Evolutionary conservation across 306 rosid genomes (phyloP), one percentile per base, ranked within the genome.

Genomic region (Prunus armeniaca): DNA sequence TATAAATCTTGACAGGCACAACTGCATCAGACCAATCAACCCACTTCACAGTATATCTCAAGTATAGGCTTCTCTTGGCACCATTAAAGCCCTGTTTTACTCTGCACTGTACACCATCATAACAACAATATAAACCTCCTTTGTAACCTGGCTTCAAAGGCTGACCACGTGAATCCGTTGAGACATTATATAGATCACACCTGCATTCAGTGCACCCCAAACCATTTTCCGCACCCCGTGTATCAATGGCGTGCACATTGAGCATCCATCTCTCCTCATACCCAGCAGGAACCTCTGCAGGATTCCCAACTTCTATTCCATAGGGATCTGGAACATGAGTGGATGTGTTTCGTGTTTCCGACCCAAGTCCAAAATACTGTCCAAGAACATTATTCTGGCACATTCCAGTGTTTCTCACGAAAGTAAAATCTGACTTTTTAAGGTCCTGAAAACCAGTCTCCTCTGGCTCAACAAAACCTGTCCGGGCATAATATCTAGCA

Each of bases 191-290:
- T 63, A 91, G 87, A 82, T 87, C 78, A 74, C 98, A 89, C 49
- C 62, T 58, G 64, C 97, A 93, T 70, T 93, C 97, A 14, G 79
- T 83, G 68, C 97, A 93, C 27, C 96, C 93, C 70, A 82, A 2
- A 50, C 50, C 80, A 51, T 91, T 90, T 71, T 45, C 92, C 0
- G 73, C 88, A 0, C 91, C 97, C 0, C 97, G 68, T 0, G 97
- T 91, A 81, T 93, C 98, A 19, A 91, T 91, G 1, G 91, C 98
- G 46, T 93, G 98, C 12, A 93, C 78, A 43, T 89, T 91, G 22
- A 93, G 61, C 55, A 88, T 0, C 98, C 97, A 93, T 51, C 79
- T 77, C 87, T 93, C 96, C 77, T 93, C 93, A 71, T 79, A 84
- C 15, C 91, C 97, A 1, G 73, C 69, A 18, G 93, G 96, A 77